Conservation (phyloP, 2,329 filamentous ascomycete genomes). For the Botrytis cinerea region DNA sequence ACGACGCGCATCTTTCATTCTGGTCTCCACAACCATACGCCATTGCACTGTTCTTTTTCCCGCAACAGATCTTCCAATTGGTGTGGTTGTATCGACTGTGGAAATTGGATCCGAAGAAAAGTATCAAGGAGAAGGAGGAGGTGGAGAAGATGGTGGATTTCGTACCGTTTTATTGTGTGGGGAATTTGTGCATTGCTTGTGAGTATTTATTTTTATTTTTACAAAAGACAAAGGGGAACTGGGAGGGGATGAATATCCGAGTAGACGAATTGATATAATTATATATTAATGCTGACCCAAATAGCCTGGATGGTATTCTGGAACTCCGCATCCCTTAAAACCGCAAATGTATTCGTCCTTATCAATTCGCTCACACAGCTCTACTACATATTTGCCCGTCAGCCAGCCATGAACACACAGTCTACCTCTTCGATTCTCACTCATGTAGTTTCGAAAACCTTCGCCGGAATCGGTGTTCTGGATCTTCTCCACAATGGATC, state of each 20-base stretch:
- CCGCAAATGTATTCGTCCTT: conserved; percentile 56
- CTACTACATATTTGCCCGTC: conserved; percentile 52
- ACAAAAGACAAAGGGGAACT: neutral
- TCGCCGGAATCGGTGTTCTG: conserved; percentile 60
- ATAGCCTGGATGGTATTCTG: conserved; percentile 63
- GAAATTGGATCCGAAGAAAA: conserved; percentile 48
- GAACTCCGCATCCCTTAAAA: conserved; percentile 53
- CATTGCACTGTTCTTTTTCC: conserved; percentile 62
- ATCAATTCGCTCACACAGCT: conserved; percentile 58
- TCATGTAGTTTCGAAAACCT: conserved; percentile 59
- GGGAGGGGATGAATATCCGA: neutral
- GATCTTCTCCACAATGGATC: conserved; percentile 61
- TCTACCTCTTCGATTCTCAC: conserved; percentile 56
- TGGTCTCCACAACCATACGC: conserved; percentile 60
- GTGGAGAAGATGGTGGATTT: conserved; percentile 54
- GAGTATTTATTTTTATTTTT: conserved; percentile 39
- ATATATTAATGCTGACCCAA: neutral
- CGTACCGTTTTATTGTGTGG: conserved; percentile 56
- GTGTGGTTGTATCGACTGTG: conserved; percentile 59
- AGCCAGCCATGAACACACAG: conserved; percentile 51
- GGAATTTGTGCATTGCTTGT: conserved; percentile 61
- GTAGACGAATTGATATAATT: neutral
- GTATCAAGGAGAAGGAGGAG: conserved; percentile 45
- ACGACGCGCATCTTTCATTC: conserved; percentile 59
- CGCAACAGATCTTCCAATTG: conserved; percentile 60